A percentile compares a stretch with the other conserved stretches of the same genome.
Evolutionary conservation across 495 filamentous ascomycete species (phyloP).

Genomic region (Halenospora varia): DNA sequence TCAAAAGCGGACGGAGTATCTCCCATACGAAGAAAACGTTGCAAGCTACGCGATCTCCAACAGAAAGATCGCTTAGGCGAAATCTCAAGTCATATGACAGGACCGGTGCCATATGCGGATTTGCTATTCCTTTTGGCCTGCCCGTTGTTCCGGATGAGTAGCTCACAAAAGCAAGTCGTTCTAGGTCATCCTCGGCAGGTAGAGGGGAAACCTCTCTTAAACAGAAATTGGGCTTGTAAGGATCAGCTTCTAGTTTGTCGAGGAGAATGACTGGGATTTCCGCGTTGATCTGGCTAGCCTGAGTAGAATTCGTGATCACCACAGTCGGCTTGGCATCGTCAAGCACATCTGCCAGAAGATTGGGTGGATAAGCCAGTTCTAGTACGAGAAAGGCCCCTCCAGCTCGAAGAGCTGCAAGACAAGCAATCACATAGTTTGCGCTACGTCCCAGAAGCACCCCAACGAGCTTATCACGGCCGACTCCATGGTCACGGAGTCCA

Average conservation of each 20-base stretch:
- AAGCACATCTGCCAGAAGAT: slow-evolving; percentile 60
- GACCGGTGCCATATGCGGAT: slow-evolving; percentile 62
- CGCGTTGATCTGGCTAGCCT: slow-evolving; percentile 53
- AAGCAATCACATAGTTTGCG: slow-evolving; percentile 67
- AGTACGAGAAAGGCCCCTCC: slow-evolving; percentile 69
- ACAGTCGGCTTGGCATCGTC: slow-evolving; percentile 60
- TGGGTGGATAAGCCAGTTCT: slow-evolving; percentile 63
- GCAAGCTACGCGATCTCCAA: slow-evolving; percentile 64
- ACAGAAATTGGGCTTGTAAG: slow-evolving; percentile 28
- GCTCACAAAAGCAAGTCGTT: slow-evolving; percentile 60
- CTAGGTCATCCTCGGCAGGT: slow-evolving; percentile 56
- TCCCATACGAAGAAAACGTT: slow-evolving; percentile 78
- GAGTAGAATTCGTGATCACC: slow-evolving; percentile 52
- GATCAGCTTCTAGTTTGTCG: slow-evolving; percentile 35
- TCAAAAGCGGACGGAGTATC: slow-evolving; percentile 63
- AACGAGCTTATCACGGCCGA: slow-evolving; percentile 57
- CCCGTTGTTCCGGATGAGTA: slow-evolving; percentile 67
- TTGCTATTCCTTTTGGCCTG: slow-evolving; percentile 66
- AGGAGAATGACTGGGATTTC: slow-evolving; percentile 51
- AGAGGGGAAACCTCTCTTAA: slow-evolving; percentile 36
- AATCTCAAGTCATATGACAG: slow-evolving; percentile 64
- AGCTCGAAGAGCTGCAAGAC: slow-evolving; percentile 60
- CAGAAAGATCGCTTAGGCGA: slow-evolving; percentile 52
- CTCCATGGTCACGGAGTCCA: slow-evolving; percentile 49
- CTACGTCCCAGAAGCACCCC: slow-evolving; percentile 63